Percentiles rank a stretch among this genome's conserved stretches.
Conservation (phyloP, 2,329 filamentous ascomycete genomes). For the Cladorrhinum sp. region DNA sequence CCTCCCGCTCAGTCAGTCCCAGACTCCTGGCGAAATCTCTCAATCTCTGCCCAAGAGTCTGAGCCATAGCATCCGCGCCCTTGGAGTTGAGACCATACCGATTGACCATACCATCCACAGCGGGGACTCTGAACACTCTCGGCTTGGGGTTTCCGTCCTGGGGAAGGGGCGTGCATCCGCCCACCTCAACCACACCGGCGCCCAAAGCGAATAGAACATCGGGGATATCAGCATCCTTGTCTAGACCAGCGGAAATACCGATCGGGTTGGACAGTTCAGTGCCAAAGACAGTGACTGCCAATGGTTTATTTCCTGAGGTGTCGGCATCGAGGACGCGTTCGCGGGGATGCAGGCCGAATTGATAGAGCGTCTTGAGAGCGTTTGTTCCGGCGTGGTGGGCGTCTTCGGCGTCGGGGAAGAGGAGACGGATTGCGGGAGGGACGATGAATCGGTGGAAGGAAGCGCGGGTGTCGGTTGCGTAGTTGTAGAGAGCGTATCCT, state of each 20-base stretch:
- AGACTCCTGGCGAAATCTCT: slow-evolving; percentile 69
- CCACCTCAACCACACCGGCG: slow-evolving; percentile 84
- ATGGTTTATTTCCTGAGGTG: slow-evolving; percentile 37
- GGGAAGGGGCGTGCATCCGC: slow-evolving; percentile 81
- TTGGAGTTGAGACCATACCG: slow-evolving; percentile 92
- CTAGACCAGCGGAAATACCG: slow-evolving; percentile 90
- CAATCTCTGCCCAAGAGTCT: slow-evolving; percentile 72
- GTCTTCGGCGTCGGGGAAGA: slow-evolving; percentile 78
- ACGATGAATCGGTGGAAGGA: slow-evolving; percentile 66
- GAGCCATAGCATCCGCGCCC: slow-evolving; percentile 83
- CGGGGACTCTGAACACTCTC: slow-evolving; percentile 81
- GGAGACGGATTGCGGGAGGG: slow-evolving; percentile 61
- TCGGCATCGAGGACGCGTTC: slow-evolving; percentile 53
- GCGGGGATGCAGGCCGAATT: slow-evolving; percentile 72
- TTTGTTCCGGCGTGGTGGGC: slow-evolving; percentile 80
- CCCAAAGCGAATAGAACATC: slow-evolving; percentile 82
- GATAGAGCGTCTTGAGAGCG: slow-evolving; percentile 68
- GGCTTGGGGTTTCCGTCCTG: slow-evolving; percentile 86
- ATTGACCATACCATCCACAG: slow-evolving; percentile 86
- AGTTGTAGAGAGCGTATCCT: slow-evolving; percentile 56
- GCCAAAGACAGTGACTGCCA: slow-evolving; percentile 65
- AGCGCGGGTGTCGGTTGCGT: slow-evolving; percentile 71
- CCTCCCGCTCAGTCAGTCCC: slow-evolving; percentile 67
- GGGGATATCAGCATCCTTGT: slow-evolving; percentile 89
- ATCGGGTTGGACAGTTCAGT: slow-evolving; percentile 78